Evolutionary conservation across 2,329 filamentous ascomycete genomes (phyloP), one percentile per base, ranked within the genome.

Genomic region (Thyridium curvatum): DNA sequence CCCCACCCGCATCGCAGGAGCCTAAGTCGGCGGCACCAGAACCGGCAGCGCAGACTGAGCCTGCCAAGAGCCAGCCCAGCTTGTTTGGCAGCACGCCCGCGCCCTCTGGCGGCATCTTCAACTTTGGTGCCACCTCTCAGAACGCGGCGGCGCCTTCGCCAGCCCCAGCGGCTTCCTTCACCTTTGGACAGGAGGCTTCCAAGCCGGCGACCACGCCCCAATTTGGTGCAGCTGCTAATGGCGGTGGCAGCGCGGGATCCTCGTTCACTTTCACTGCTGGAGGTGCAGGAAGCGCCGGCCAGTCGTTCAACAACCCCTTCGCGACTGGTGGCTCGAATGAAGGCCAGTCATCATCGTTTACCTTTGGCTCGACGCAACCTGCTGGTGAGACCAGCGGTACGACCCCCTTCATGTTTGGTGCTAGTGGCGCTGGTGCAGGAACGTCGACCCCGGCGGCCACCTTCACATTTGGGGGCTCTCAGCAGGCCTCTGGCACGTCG

Each of bases 191-290:
- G 32, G 14, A 44, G 46, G 14, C 48, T 29, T 37, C 53, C 18
- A 50, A 53, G 39, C 47, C 42, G 8, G 55, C 45, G 42, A 37
- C 45, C 8, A 54, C 54, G 42, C 41, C 55, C 18, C 18, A 59
- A 2, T 63, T 62, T 38, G 59, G 57, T 15, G 44, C 6, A 26
- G 10, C 6, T 26, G 21, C 21, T 10, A 26, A 26, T 26, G 21
- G 21, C 43, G 47, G 36, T 21, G 45, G 40, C 15, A 51, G 46
- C 18, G 52, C 47, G 0, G 42, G 46, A n/a, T 40, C 55, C 3
- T 63, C 60, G 1, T 68, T 68, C 41, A 65, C 58, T 4, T 69
- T 69, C 42, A 58, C 51, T 12, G 52, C 56, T 8, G 61, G 54
- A 5, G 57, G 54, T 7, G 50, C 21, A 6, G 21, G 21, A 6